Evolutionary conservation across 2,329 filamentous ascomycete genomes (phyloP).

Genomic region (Magnaporthiopsis incrustans): DNA sequence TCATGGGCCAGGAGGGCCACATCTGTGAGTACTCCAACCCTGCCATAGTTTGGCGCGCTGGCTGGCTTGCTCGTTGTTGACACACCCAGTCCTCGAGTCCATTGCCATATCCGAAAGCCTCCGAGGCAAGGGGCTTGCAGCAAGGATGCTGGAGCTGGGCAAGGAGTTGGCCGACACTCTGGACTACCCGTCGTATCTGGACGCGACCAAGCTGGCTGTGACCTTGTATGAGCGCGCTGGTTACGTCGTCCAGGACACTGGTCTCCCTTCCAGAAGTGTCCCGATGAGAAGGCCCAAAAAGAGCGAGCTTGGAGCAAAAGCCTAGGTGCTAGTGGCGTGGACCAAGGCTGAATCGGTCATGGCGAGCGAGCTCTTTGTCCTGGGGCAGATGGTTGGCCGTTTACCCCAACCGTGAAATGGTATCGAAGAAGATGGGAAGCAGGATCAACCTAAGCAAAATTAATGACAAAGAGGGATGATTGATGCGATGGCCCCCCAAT

Average conservation of each 20-base stretch:
- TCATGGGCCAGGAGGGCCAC: constrained; percentile 1
- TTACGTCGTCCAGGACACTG: background rate
- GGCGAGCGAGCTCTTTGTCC: too few relatives aligned
- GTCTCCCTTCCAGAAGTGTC: background rate
- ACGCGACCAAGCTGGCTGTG: constrained; percentile 2
- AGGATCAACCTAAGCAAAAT: too few relatives aligned
- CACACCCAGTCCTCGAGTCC: constrained; percentile 2
- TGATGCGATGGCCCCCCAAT: too few relatives aligned
- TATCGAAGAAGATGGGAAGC: too few relatives aligned
- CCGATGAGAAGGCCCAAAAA: constrained; percentile 5
- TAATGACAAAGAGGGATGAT: too few relatives aligned
- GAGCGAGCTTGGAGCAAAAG: background rate
- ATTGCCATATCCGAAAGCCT: background rate
- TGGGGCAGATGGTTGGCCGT: too few relatives aligned
- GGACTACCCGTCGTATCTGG: constrained; percentile 1
- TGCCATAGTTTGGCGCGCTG: too few relatives aligned
- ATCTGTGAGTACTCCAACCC: constrained; percentile 1
- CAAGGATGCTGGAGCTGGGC: background rate
- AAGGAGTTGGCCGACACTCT: background rate
- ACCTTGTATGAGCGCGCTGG: constrained; percentile 1
- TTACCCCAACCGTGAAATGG: background rate
- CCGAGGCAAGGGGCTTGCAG: background rate
- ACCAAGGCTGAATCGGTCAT: background rate
- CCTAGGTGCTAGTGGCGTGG: background rate
- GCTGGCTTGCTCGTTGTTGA: background rate